Evolutionary conservation across 2,329 filamentous ascomycete genomes (phyloP).

Genomic region (Alternaria consortialis): DNA sequence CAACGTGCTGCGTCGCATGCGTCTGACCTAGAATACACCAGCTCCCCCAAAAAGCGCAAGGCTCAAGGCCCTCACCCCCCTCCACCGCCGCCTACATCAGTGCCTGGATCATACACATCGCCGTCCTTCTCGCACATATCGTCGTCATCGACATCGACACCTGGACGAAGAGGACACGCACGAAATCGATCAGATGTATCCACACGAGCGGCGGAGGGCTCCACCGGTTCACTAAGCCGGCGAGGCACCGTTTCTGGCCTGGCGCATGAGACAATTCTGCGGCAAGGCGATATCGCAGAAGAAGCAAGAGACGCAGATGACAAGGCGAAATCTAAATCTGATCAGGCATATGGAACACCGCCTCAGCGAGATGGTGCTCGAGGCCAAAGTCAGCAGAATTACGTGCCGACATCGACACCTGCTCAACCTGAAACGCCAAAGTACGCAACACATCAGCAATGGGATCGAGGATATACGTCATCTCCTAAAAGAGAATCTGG

Average conservation of each 20-base stretch:
- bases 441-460: conserved; percentile 44
- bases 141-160: conserved; percentile 62
- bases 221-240: conserved; percentile 44
- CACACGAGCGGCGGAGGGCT: conserved; percentile 45
- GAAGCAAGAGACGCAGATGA: conserved; percentile 35
- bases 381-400: conserved; percentile 36
- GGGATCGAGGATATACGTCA: conserved; percentile 43
- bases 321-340: conserved; percentile 29
- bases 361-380: conserved; percentile 38
- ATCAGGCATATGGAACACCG: conserved; percentile 29
- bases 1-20: conserved; percentile 61
- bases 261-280: conserved; percentile 40
- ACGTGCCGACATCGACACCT: conserved; percentile 34
- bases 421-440: conserved; percentile 48
- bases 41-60: conserved; percentile 88
- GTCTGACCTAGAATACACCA: conserved; percentile 69
- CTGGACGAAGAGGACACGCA: conserved; percentile 68
- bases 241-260: conserved; percentile 46
- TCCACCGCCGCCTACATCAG: conserved; percentile 61
- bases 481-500: conserved; percentile 50
- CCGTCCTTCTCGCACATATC: conserved; percentile 66
- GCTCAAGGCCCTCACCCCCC: conserved; percentile 64
- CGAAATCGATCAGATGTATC: conserved; percentile 73
- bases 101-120: conserved; percentile 58
- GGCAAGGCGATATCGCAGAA: conserved; percentile 38